Conservation (phyloP, 2,329 filamentous ascomycete genomes). For the Apiospora marii region DNA sequence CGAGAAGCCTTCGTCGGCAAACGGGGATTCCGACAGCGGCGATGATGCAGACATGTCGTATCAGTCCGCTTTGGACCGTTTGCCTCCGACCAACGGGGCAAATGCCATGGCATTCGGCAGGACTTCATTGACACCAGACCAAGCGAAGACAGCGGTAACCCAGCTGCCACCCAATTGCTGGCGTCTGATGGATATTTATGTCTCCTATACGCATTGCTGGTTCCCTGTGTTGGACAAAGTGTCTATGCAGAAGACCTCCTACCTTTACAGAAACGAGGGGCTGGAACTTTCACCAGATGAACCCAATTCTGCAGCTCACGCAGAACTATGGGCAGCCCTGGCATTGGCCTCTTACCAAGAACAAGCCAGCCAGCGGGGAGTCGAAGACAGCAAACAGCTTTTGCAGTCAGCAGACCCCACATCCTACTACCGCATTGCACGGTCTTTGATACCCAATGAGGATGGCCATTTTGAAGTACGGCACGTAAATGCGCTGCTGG, state of each 20-base stretch:
- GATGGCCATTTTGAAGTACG: conserved; percentile 57
- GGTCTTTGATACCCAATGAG: conserved; percentile 56
- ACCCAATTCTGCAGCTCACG: conserved; percentile 52
- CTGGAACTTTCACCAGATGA: conserved; percentile 39
- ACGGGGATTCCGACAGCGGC: conserved; percentile 39
- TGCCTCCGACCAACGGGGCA: not conserved
- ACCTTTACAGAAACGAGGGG: conserved; percentile 50
- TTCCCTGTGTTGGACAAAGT: conserved; percentile 76
- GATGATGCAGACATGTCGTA: conserved; percentile 38
- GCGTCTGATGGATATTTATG: conserved; percentile 74
- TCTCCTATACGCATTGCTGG: conserved; percentile 80
- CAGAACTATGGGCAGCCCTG: conserved; percentile 67
- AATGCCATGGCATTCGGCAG: not conserved
- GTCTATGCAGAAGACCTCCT: conserved; percentile 59
- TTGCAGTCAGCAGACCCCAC: conserved; percentile 40
- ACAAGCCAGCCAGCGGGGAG: conserved; percentile 37
- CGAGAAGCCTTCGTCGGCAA: conserved; percentile 42
- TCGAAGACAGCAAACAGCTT: conserved; percentile 25
- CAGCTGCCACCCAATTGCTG: conserved; percentile 62
- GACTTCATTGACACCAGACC: not conserved
- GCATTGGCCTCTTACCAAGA: conserved; percentile 66
- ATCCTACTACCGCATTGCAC: conserved; percentile 59
- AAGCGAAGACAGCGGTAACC: not conserved
- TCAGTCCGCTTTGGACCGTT: not conserved
- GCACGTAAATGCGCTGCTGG: conserved; percentile 63